Evolutionary conservation across 1,284 basidiomycete genomes (phyloP), one percentile per base, ranked within the genome.

Genomic region (Heterobasidion irregulare): DNA sequence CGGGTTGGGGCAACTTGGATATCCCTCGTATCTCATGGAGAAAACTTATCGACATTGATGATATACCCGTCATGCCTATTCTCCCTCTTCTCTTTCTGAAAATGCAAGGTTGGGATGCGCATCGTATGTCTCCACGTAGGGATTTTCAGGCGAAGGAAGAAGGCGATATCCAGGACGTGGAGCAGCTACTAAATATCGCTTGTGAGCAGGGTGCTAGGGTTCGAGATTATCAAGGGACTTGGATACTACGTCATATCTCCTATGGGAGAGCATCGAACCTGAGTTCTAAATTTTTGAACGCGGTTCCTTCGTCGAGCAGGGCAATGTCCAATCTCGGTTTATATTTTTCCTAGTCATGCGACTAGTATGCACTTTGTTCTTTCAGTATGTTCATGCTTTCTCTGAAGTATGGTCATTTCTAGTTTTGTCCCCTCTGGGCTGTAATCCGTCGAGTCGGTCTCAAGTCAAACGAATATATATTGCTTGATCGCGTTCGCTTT

Each of bases 11-110:
- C 6, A 44, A 35, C 1, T 51, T 58, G 32, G 2, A 16, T 5
- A 32, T 58, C 10, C 56, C 57, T 4, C 26, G 50, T 5, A 34
- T 56, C 51, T 41, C 10, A 4, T n/a, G 12, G 38, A 41, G 38
- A 41, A 41, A 41, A 4, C 10, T 41, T n/a, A 41, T n/a, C n/a
- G 12, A n/a, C 38, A n/a, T 41, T n/a, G 1, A 12, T 26, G 15
- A 41, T 6, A 50, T 58, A 13, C 53, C 53, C 26, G 47, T 58
- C 26, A 58, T 58, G 56, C 50, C 49, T 0, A 33, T 54, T n/a
- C 58, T 58, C 33, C 36, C 50, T 16, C 32, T 58, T 12, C 44
- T 58, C n/a, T 35, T 58, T 15, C 41, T 58, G 53, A 58, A 58
- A 50, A 34, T 43, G 5, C 53, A 58, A 35, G 53, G 57, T 13